Evolutionary conservation across 2,329 filamentous ascomycete species (phyloP), one percentile per base, ranked within the genome.

Genomic region (Hypoxylon sp.): DNA sequence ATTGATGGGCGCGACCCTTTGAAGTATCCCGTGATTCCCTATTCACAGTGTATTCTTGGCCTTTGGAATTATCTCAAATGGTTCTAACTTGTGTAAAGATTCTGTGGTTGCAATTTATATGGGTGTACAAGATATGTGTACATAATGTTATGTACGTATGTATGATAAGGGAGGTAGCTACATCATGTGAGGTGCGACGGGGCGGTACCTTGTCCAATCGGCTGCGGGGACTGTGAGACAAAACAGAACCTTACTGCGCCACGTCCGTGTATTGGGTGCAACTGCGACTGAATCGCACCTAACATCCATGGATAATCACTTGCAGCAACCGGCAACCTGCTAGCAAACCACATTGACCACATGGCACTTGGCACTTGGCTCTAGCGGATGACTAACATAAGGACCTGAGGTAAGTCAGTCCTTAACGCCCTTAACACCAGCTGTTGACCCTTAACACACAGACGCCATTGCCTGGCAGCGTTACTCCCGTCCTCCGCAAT

Each of bases 401-500:
- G 25, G 25, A 33, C 31, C 31, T 33, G 2, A 33, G 31, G 31
- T 33, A 33, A 33, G 20, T 20, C 20, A 20, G 20, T 20, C 20
- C 20, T 20, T 20, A 20, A 20, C 20, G 20, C 20, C 20, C 20
- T 20, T 20, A 20, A 20, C 20, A 20, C 20, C 25, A 27, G 25
- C 25, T 27, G 25, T 27, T 27, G 25, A 27, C 25, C 25, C 37
- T n/a, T 20, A 17, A 42, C 37, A n/a, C 37, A 40, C 14, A n/a
- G 14, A n/a, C 13, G 37, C 7, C 6, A n/a, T 40, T 40, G 14
- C 37, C 37, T 40, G 25, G 25, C 25, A n/a, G 37, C n/a, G 13
- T 10, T 20, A 42, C 40, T 17, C 14, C 14, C 37, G n/a, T 42
- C 44, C 56, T 50, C 54, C 54, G 11, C 48, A 48, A 33, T 59